These are phyloP conservation scores for Exidia glandulosa DNA, from an alignment of 768 basidiomycete species.

Conservation along the genomic window DNA sequence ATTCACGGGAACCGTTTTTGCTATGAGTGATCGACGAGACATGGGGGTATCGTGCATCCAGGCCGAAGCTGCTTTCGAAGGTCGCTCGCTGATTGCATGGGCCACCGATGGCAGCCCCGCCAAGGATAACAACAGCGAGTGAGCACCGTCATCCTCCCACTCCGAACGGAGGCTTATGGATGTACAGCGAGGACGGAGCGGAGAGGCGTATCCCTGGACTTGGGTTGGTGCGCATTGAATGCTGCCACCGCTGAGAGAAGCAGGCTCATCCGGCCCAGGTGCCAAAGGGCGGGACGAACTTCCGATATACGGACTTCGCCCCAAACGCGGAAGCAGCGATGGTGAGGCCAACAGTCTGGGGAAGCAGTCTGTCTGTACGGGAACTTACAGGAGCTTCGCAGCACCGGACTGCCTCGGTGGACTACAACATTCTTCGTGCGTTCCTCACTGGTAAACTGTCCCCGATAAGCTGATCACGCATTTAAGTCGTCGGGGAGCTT, in stretches of 20 bases:
- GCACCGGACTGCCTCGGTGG: conserved; percentile 43
- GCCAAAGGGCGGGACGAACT: conserved; percentile 29
- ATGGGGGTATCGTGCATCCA: neutral
- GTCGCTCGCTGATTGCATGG: conserved; percentile 34
- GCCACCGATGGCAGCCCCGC: conserved; percentile 39
- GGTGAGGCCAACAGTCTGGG: conserved; percentile 22
- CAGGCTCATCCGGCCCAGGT: neutral
- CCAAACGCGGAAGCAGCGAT: conserved; percentile 39
- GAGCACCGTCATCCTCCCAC: conserved; percentile 2
- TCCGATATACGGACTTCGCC: conserved; percentile 43
- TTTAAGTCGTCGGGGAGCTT: conserved; percentile 41
- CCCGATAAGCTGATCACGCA: neutral
- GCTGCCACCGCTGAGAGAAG: neutral
- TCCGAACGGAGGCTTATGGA: neutral
- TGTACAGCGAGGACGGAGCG: conserved; percentile 43
- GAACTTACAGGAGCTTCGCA: conserved; percentile 16
- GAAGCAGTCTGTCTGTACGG: conserved; percentile 18
- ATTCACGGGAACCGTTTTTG: neutral
- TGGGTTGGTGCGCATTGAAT: conserved; percentile 27
- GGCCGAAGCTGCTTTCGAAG: neutral
- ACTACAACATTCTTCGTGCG: conserved; percentile 50
- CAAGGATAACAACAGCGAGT: conserved; percentile 42
- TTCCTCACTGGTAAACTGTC: neutral
- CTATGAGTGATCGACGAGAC: neutral
- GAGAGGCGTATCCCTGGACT: conserved; percentile 27